A percentile compares a stretch with the other conserved stretches of the same genome.
Evolutionary conservation across 1,284 basidiomycete genomes (phyloP).

Genomic region (Sutorius eximius): DNA sequence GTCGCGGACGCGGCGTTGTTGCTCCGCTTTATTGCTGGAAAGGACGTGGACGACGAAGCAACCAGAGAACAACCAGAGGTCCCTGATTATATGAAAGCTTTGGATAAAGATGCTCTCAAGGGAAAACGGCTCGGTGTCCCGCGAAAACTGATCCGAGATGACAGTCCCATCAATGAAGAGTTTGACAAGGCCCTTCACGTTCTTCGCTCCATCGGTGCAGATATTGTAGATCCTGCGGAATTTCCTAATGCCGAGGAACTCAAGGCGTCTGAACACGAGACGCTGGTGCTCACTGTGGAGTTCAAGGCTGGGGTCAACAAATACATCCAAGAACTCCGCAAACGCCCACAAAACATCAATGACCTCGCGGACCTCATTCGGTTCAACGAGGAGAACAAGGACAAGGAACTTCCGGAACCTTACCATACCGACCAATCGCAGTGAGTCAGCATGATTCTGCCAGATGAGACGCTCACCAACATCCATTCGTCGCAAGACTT

Average conservation of each 20-base stretch:
- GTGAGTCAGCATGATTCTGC: constrained; percentile 26
- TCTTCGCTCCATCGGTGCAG: constrained; percentile 40
- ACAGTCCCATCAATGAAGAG: constrained; percentile 18
- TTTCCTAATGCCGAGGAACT: constrained; percentile 40
- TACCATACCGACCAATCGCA: constrained; percentile 42
- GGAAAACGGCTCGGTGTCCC: constrained; percentile 46
- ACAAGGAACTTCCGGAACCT: constrained; percentile 41
- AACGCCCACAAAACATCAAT: constrained; percentile 33
- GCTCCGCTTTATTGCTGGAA: constrained; percentile 45
- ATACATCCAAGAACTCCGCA: constrained; percentile 24
- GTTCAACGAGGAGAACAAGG: constrained; percentile 44
- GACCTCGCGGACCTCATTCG: constrained; percentile 43
- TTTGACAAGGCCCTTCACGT: constrained; percentile 42
- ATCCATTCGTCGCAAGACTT: constrained; percentile 29
- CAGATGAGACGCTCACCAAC: background rate
- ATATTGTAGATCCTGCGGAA: constrained; percentile 44
- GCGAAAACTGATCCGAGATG: constrained; percentile 26
- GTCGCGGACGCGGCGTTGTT: constrained; percentile 48
- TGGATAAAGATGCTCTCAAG: constrained; percentile 37
- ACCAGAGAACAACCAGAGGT: constrained; percentile 44
- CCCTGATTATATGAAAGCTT: constrained; percentile 42
- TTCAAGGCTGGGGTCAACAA: constrained; percentile 40
- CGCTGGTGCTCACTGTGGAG: constrained; percentile 38
- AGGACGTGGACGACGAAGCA: constrained; percentile 45
- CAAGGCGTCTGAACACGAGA: constrained; percentile 32